phyloP scores from a whole-genome alignment of 352 stramenopile species.

The Globisporangium solare region DNA sequence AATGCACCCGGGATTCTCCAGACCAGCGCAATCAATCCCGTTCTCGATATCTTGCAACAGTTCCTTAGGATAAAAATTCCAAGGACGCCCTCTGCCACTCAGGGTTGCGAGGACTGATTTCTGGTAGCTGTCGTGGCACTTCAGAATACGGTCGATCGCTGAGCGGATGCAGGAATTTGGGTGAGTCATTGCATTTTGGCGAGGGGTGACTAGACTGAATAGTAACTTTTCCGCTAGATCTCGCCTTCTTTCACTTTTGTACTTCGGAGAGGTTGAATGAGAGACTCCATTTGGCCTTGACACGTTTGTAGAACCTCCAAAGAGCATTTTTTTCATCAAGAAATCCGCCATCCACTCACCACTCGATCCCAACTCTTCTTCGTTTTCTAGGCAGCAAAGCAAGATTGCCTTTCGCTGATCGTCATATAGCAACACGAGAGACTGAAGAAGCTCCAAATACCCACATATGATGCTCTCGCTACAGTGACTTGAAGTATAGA shows the following conservation, averaged over 20 bases:
- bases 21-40: slow-evolving; percentile 54
- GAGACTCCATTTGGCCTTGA: not conserved
- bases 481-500: not conserved
- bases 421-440: slow-evolving; percentile 9
- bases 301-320: not conserved
- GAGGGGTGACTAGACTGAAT: not conserved
- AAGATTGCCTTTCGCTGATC: slow-evolving; percentile 1
- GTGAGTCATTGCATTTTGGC: not conserved
- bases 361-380: not conserved
- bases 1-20: slow-evolving; percentile 98
- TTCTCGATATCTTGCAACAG: slow-evolving; percentile 26
- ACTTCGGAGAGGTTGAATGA: not conserved
- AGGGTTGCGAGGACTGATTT: slow-evolving; percentile 20
- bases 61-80: slow-evolving; percentile 50
- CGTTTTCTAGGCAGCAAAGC: not conserved
- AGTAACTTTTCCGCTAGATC: slow-evolving; percentile 9
- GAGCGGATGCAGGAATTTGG: not conserved
- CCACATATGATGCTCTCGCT: slow-evolving; percentile 6
- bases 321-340: slow-evolving; percentile 14
- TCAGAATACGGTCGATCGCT: not conserved
- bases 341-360: slow-evolving; percentile 14
- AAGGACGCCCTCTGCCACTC: slow-evolving; percentile 38
- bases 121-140: slow-evolving; percentile 20
- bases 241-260: slow-evolving; percentile 8
- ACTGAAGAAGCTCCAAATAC: slow-evolving; percentile 2